Base-by-base conservation (phyloP, 2,329 filamentous ascomycete species). In the Cytospora schulzeri region DNA sequence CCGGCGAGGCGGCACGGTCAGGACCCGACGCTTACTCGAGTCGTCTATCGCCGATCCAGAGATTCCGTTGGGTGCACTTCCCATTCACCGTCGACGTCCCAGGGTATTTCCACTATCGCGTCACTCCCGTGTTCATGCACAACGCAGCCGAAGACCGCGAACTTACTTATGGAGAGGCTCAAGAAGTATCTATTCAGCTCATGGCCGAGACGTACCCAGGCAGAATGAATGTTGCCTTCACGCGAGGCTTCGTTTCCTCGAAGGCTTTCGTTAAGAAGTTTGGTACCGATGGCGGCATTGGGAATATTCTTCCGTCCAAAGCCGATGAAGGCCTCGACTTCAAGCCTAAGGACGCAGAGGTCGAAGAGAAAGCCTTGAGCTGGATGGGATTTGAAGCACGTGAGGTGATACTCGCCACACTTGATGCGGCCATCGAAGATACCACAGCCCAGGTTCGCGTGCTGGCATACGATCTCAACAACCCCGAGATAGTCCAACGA, bases 371-470 rank as follows among this genome's bases (percentile, higher is more conserved):
- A 48, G 69, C 69, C 3, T 45, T 70, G 22, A 51, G 60, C 8
- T 70, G 69, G 69, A 70, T 70, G 69, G 69, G 69, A 0, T 69
- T 70, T 24, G 69, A 70, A 51, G 69, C 69, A 19, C 68, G 69
- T 6, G 52, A 61, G 31, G 68, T 68, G 4, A 57, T 69, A 15
- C 66, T 70, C 24, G 52, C 60, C 8, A 61, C 69, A 8, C 60
- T 70, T 11, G 66, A 70, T 38, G 38, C 65, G 33, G 69, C 69
- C 53, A 67, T 70, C 31, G 63, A 57, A 17, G 69, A 70, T 45
- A 22, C 67, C 5, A 70, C 68, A 12, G 69, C 69, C 31, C 60
- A 69, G 51, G 69, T 70, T 6, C 68, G 67, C 41, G 61, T 70
- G 29, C 60, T 64, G 24, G 69, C 68, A 14, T 70, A 70, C 41